Evolutionary conservation across 2,329 filamentous ascomycete species (phyloP).

Genomic region (Hymenoscyphus occultus): DNA sequence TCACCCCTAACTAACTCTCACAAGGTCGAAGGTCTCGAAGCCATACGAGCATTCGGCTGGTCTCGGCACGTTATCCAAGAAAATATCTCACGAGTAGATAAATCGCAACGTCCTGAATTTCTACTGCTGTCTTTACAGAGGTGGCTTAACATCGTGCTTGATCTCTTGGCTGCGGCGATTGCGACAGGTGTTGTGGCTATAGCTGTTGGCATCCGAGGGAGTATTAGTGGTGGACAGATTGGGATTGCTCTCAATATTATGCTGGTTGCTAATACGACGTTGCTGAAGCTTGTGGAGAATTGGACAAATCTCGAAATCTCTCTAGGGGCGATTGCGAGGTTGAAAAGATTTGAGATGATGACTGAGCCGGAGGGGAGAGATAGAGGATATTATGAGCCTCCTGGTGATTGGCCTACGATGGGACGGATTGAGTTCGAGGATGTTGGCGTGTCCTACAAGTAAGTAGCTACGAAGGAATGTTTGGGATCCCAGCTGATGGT

Average conservation of each 20-base stretch:
- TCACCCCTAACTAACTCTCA: too few species aligned
- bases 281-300: constrained; percentile 36
- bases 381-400: constrained; percentile 9
- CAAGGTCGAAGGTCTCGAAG: constrained; percentile 46
- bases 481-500: constrained; percentile 21
- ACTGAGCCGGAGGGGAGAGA: constrained; percentile 37
- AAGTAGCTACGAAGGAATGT: constrained; percentile 41
- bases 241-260: constrained; percentile 31
- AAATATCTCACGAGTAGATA: constrained; percentile 48
- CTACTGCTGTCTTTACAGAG: constrained; percentile 46
- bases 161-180: constrained; percentile 20
- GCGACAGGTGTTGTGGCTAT: constrained; percentile 22
- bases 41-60: constrained; percentile 56
- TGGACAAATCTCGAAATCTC: constrained; percentile 59
- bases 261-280: constrained; percentile 23
- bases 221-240: constrained; percentile 24
- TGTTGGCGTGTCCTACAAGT: constrained; percentile 35
- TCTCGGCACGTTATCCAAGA: constrained; percentile 42
- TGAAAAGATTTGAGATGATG: constrained; percentile 50
- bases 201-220: constrained; percentile 18
- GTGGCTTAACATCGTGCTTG: constrained; percentile 52
- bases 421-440: constrained; percentile 37
- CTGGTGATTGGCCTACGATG: constrained; percentile 35
- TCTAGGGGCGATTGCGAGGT: constrained; percentile 54
- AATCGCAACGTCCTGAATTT: constrained; percentile 55